These are phyloP conservation scores for Kluyveromyces marxianus DNA, from an alignment of 1,139 yeast species.

Conservation along the genomic window DNA sequence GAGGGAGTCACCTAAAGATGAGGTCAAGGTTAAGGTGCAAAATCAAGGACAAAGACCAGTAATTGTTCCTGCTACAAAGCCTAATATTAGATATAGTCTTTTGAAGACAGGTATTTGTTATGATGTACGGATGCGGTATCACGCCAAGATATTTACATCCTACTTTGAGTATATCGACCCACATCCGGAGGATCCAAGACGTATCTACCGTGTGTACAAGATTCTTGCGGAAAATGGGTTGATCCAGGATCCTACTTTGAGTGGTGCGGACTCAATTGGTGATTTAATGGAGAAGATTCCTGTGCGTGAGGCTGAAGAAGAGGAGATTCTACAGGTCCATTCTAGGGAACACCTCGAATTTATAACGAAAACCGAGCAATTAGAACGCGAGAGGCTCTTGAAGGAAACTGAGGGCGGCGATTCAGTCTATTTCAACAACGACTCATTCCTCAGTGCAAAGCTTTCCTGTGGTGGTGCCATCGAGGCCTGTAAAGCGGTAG, in stretches of 20 bases:
- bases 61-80: conserved; percentile 46
- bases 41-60: conserved; percentile 30
- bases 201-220: conserved; percentile 89
- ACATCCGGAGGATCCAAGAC: conserved; percentile 97
- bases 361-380: conserved; percentile 65
- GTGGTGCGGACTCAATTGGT: conserved; percentile 81
- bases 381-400: conserved; percentile 71
- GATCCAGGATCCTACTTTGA: conserved; percentile 68
- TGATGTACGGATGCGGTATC: conserved; percentile 96
- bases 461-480: conserved; percentile 95
- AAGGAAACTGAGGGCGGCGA: conserved; percentile 89
- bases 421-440: conserved; percentile 91
- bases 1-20: neutral
- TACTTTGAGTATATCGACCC: conserved; percentile 95
- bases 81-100: conserved; percentile 46
- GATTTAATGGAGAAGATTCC: conserved; percentile 80
- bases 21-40: neutral
- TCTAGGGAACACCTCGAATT: conserved; percentile 71
- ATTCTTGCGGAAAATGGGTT: conserved; percentile 91
- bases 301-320: conserved; percentile 78
- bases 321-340: conserved; percentile 84
- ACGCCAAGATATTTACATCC: conserved; percentile 87
- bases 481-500: conserved; percentile 92
- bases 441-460: conserved; percentile 79
- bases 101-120: conserved; percentile 90